Percentiles rank a stretch among this genome's conserved stretches.
These are phyloP conservation scores for Elongisporangium anandrum DNA, from an alignment of 352 stramenopile species.

Conservation along the genomic window DNA sequence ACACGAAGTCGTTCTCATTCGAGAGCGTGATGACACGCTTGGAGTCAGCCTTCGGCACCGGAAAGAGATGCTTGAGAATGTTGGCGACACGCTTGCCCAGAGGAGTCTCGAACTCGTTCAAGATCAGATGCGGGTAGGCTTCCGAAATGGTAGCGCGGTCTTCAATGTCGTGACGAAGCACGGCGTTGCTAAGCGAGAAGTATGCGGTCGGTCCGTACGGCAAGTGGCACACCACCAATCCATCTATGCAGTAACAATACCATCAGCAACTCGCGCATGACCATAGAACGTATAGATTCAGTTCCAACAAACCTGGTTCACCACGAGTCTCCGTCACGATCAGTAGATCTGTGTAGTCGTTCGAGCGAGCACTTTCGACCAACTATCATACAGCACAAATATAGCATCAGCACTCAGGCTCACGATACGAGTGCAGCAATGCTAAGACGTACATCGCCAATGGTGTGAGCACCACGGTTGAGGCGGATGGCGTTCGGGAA, in stretches of 20 bases:
- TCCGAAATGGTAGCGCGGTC: slow-evolving; percentile 91
- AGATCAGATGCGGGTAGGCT: slow-evolving; percentile 95
- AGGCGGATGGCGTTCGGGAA: slow-evolving; percentile 98
- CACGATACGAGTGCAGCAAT: neutral
- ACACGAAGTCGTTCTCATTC: slow-evolving; percentile 99
- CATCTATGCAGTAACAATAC: slow-evolving; percentile 60
- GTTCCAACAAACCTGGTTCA: slow-evolving; percentile 79
- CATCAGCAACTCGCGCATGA: neutral
- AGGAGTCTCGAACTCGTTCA: slow-evolving; percentile 95
- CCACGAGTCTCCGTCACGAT: slow-evolving; percentile 98
- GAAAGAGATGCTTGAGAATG: slow-evolving; percentile 99
- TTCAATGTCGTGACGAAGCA: slow-evolving; percentile 99
- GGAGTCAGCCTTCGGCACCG: slow-evolving; percentile 95
- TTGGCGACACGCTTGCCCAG: slow-evolving; percentile 95
- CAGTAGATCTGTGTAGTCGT: slow-evolving; percentile 98
- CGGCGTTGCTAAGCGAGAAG: slow-evolving; percentile 96
- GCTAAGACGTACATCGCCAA: slow-evolving; percentile 62
- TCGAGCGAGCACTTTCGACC: slow-evolving; percentile 93
- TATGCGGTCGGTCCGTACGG: slow-evolving; percentile 98
- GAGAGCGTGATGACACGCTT: slow-evolving; percentile 97
- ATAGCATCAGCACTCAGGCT: slow-evolving; percentile 2
- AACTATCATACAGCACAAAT: slow-evolving; percentile 80
- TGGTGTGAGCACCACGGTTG: slow-evolving; percentile 96
- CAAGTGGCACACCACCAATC: slow-evolving; percentile 98
- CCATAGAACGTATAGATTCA: neutral